Percentiles rank a stretch among this genome's conserved stretches.
Conservation (phyloP, 176 grass and related monocot species). For the Juncus inflexus region DNA sequence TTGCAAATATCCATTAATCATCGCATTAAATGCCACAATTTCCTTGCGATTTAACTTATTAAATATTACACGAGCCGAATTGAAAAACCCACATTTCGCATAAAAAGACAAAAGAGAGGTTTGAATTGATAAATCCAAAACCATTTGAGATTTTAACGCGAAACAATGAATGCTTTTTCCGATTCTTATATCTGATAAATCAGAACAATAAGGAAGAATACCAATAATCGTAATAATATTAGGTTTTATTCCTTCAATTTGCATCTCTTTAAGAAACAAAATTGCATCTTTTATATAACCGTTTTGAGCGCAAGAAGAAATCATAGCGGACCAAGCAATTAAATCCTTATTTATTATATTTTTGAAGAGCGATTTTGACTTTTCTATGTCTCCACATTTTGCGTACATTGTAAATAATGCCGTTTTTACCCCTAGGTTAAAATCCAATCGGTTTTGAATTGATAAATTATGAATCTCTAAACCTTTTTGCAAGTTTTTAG, state of each 20-base stretch:
- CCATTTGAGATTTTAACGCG: constrained; percentile 41
- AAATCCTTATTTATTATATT: constrained; percentile 61
- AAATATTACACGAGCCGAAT: constrained; percentile 58
- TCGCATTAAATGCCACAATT: constrained; percentile 70
- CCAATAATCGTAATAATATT: constrained; percentile 57
- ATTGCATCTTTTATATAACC: constrained; percentile 52
- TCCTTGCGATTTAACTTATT: constrained; percentile 59
- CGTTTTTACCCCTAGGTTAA: constrained; percentile 51
- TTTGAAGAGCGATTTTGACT: constrained; percentile 60
- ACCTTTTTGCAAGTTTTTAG: constrained; percentile 42
- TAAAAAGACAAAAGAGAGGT: constrained; percentile 84
- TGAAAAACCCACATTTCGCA: constrained; percentile 66
- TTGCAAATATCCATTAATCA: constrained; percentile 73
- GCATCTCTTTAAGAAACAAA: constrained; percentile 69
- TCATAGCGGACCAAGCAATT: constrained; percentile 83
- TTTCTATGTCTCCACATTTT: constrained; percentile 59
- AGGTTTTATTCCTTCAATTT: constrained; percentile 45
- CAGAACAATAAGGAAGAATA: constrained; percentile 72
- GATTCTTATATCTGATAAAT: constrained; percentile 58
- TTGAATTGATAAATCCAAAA: constrained; percentile 47
- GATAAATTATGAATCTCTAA: constrained; percentile 39
- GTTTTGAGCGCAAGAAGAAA: constrained; percentile 70
- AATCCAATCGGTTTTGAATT: constrained; percentile 41
- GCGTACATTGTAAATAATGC: constrained; percentile 61
- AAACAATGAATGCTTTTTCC: constrained; percentile 80